These are phyloP conservation scores for Cetraspora pellucida DNA, from an alignment of 192 early-diverging fungal genomes.

Conservation along the genomic window DNA sequence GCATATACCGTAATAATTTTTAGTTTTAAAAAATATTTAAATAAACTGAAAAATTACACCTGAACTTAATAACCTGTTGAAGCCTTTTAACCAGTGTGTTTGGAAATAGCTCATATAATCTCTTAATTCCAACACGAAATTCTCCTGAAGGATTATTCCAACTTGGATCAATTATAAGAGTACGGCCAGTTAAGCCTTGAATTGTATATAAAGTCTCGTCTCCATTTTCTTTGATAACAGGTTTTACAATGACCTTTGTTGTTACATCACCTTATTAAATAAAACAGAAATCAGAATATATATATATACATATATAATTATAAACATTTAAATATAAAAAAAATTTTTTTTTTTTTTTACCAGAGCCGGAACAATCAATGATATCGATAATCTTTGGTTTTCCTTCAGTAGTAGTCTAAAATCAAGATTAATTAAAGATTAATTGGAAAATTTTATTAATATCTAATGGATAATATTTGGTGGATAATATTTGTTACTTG, in stretches of 20 bases:
- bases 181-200: slow-evolving; percentile 74
- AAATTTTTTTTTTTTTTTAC: slow-evolving; percentile 33
- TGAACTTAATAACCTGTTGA: slow-evolving; percentile 47
- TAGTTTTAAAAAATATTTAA: slow-evolving; percentile 10
- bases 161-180: slow-evolving; percentile 62
- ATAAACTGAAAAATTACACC: not conserved
- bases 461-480: not conserved
- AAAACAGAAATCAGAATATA: not conserved
- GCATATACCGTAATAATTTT: not conserved
- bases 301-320: not conserved
- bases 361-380: slow-evolving; percentile 91
- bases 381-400: slow-evolving; percentile 89
- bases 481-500: slow-evolving; percentile 48
- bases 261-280: slow-evolving; percentile 59
- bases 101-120: slow-evolving; percentile 76
- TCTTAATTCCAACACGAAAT: slow-evolving; percentile 84
- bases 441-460: not conserved
- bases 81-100: slow-evolving; percentile 51
- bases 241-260: slow-evolving; percentile 62
- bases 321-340: not conserved
- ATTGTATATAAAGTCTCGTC: slow-evolving; percentile 53
- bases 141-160: slow-evolving; percentile 85
- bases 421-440: not conserved
- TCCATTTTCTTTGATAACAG: slow-evolving; percentile 49
- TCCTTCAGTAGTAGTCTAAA: slow-evolving; percentile 77